A percentile compares a stretch with the other conserved stretches of the same genome.
These are phyloP conservation scores for Lactarius pseudohatsudake DNA, from an alignment of 768 basidiomycete genomes.

Conservation along the genomic window DNA sequence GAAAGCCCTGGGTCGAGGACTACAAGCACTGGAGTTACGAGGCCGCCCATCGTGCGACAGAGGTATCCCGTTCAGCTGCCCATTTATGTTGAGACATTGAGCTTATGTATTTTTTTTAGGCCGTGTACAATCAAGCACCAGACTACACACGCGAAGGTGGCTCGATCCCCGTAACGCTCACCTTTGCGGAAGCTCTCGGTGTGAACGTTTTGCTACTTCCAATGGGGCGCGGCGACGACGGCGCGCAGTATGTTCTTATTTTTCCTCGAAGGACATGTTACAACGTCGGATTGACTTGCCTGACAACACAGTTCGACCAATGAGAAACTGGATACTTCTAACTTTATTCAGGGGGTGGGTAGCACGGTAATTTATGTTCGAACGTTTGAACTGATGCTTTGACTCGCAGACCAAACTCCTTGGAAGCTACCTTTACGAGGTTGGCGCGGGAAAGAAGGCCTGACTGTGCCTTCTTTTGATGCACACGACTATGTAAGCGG, in stretches of 20 bases:
- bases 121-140: conserved; percentile 69
- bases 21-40: conserved; percentile 90
- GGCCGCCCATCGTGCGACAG: conserved; percentile 84
- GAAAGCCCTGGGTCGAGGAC: conserved; percentile 88
- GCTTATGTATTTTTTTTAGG: conserved; percentile 29
- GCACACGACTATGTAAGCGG: not conserved
- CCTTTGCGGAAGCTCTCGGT: conserved; percentile 84
- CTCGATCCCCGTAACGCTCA: conserved; percentile 90
- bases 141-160: conserved; percentile 92
- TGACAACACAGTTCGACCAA: conserved; percentile 68
- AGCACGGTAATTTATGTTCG: not conserved
- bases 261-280: not conserved
- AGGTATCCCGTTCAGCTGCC: conserved; percentile 41
- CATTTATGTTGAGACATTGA: conserved; percentile 5
- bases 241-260: conserved; percentile 69
- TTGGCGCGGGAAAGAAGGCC: conserved; percentile 3
- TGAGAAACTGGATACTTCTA: conserved; percentile 89
- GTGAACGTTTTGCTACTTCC: conserved; percentile 89
- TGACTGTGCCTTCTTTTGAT: not conserved
- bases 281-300: not conserved
- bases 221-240: conserved; percentile 94
- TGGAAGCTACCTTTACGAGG: conserved; percentile 23
- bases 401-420: conserved; percentile 18
- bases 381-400: not conserved
- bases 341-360: conserved; percentile 83